phyloP scores from a whole-genome alignment of 768 basidiomycete genomes.

The Suillus lakei region DNA sequence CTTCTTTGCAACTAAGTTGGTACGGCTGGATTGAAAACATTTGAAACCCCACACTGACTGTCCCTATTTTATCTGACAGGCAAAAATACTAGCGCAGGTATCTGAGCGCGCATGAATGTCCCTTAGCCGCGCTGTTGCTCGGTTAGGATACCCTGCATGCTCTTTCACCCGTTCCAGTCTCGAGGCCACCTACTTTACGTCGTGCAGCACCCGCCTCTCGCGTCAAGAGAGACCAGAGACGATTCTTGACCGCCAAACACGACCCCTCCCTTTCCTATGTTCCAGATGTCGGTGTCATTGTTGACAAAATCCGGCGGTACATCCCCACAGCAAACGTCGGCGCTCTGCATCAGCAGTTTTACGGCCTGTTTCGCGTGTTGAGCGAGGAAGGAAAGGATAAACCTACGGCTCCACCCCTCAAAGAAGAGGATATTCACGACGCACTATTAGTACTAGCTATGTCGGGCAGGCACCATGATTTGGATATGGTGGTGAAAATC shows the following conservation, averaged over 20 bases:
- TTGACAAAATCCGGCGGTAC: constrained; percentile 7
- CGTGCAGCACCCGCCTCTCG: not conserved
- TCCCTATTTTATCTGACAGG: constrained; percentile 9
- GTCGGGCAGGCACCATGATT: constrained; percentile 57
- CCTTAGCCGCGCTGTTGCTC: constrained; percentile 44
- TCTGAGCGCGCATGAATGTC: constrained; percentile 65
- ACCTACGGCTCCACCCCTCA: constrained; percentile 13
- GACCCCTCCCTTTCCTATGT: constrained; percentile 3
- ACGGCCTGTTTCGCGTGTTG: constrained; percentile 3
- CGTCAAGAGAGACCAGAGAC: constrained; percentile 4
- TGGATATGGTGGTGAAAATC: constrained; percentile 58
- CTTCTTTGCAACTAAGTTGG: constrained; percentile 15
- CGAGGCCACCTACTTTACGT: not conserved
- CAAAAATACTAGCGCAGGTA: constrained; percentile 18
- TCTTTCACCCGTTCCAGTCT: constrained; percentile 26
- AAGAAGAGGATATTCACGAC: constrained; percentile 36
- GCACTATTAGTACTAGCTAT: constrained; percentile 51
- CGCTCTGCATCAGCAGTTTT: constrained; percentile 4
- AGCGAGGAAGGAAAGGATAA: not conserved
- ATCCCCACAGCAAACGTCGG: constrained; percentile 1
- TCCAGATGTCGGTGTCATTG: not conserved
- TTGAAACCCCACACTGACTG: not conserved
- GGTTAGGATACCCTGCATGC: constrained; percentile 32
- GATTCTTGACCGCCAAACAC: not conserved
- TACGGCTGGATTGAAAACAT: constrained; percentile 14